Base-by-base conservation (phyloP, 768 basidiomycete genomes). In the Amanita phalloides region DNA sequence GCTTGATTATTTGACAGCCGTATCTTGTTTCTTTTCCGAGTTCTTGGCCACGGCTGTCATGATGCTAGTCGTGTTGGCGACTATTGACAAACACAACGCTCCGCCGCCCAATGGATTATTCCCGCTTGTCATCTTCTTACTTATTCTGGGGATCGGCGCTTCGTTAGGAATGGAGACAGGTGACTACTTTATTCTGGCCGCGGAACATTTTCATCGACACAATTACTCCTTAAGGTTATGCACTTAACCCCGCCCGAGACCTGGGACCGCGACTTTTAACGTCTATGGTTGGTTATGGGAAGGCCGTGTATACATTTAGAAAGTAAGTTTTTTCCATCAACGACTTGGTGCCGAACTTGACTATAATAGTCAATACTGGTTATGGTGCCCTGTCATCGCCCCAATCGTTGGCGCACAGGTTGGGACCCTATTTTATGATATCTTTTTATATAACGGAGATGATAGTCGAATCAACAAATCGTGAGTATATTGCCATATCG, bases 211-310 rank as follows among this genome's bases (percentile, higher is more conserved):
- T 6, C 47, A n/a, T 28, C 37, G n/a, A 32, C 9, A 17, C 17
- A 17, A 23, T 55, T 6, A n/a, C 7, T 21, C n/a, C 28, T 32
- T 10, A 53, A 68, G 69, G 59, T 13, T 69, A 67, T 53, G 69
- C 68, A 5, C 48, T 71, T 6, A 71, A 71, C 56, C 66, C 67
- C 35, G 64, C 67, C n/a, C 63, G 68, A 49, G 61, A 72, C 56
- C 64, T 72, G 33, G 86, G 86, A 14, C 86, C 86, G 6, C 74
- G 86, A 25, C 64, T 88, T 47, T 63, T 86, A 57, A 84, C 82
- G 1, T 75, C 84, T 4, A 80, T 86, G 73, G 82, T 76, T 6
- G 86, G 85, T 2, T 88, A 85, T 57, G 84, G 84, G 30, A 70
- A 63, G 35, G 61, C 64, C 48, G 69, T 74, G 7, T 74, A 64